These are phyloP conservation scores for Citrullus amarus DNA, from an alignment of 306 rosid genomes.

Conservation along the genomic window DNA sequence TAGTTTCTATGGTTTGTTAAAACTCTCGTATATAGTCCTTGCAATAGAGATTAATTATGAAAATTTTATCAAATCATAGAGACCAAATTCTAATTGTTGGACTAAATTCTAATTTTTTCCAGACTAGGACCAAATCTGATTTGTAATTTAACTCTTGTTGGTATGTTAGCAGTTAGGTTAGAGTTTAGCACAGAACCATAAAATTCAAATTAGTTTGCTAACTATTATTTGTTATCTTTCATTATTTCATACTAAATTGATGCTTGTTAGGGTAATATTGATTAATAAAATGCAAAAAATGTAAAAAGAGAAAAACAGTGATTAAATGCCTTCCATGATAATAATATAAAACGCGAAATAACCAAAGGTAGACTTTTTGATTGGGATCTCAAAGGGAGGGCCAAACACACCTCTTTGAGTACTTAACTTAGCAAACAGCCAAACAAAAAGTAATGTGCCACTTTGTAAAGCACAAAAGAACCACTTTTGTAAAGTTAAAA, in stretches of 20 bases:
- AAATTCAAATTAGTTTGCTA: not conserved
- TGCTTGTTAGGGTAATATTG: not conserved
- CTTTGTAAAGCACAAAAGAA: conserved; percentile 17
- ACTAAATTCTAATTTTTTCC: too few relatives aligned
- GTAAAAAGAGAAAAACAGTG: not conserved
- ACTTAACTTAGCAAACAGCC: conserved; percentile 6
- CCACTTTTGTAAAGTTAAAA: conserved; percentile 7
- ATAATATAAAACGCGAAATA: not conserved
- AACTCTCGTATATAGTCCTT: too few relatives aligned
- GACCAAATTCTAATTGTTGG: too few relatives aligned
- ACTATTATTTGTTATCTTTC: not conserved
- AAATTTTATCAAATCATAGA: too few relatives aligned
- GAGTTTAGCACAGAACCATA: not conserved
- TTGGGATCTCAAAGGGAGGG: not conserved
- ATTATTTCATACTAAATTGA: not conserved
- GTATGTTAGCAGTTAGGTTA: not conserved
- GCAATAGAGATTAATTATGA: too few relatives aligned
- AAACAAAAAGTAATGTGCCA: conserved; percentile 15
- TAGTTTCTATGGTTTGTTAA: too few relatives aligned
- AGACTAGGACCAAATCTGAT: too few relatives aligned
- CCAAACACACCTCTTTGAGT: not conserved
- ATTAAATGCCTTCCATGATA: not conserved
- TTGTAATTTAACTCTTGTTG: too few relatives aligned
- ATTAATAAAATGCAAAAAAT: not conserved
- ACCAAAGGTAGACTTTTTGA: not conserved